Evolutionary conservation across 2,329 filamentous ascomycete genomes (phyloP).

Genomic region (Fusarium solani-melongenae): DNA sequence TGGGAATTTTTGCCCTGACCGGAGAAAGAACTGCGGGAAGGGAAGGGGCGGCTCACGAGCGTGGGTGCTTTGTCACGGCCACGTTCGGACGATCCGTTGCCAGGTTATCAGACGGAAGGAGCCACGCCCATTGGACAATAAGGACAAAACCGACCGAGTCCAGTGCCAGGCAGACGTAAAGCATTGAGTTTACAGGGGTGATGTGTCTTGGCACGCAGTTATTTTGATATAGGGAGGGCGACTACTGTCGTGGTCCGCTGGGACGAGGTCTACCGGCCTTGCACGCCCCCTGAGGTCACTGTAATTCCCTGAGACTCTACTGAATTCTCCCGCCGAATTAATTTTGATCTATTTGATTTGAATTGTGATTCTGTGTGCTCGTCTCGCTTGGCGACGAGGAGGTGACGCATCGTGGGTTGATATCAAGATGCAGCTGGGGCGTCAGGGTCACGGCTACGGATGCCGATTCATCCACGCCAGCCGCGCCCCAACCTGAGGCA

Average conservation of each 20-base stretch:
- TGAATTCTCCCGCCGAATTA: background rate
- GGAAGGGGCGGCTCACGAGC: conserved; percentile 19
- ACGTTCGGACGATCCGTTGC: background rate
- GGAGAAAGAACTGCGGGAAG: background rate
- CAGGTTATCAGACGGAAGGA: conserved; percentile 11
- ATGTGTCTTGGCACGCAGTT: background rate
- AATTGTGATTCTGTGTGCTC: conserved; percentile 24
- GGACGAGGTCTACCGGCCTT: conserved; percentile 8
- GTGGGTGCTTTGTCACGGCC: conserved; percentile 7
- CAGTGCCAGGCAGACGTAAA: background rate
- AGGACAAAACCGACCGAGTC: background rate
- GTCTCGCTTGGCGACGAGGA: background rate
- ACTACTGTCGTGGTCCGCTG: background rate
- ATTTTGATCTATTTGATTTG: conserved; percentile 4
- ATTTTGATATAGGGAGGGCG: conserved; percentile 7
- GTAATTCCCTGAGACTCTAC: background rate
- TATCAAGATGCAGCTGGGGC: conserved; percentile 2
- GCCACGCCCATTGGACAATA: background rate
- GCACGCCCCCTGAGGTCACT: conserved; percentile 4
- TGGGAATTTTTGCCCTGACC: background rate
- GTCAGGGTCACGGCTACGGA: background rate
- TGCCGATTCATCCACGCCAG: background rate
- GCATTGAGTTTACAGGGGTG: background rate
- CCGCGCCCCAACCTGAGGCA: background rate
- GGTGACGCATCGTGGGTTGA: background rate